Evolutionary conservation across 2,329 filamentous ascomycete genomes (phyloP).

Genomic region (Xylaria sp.): DNA sequence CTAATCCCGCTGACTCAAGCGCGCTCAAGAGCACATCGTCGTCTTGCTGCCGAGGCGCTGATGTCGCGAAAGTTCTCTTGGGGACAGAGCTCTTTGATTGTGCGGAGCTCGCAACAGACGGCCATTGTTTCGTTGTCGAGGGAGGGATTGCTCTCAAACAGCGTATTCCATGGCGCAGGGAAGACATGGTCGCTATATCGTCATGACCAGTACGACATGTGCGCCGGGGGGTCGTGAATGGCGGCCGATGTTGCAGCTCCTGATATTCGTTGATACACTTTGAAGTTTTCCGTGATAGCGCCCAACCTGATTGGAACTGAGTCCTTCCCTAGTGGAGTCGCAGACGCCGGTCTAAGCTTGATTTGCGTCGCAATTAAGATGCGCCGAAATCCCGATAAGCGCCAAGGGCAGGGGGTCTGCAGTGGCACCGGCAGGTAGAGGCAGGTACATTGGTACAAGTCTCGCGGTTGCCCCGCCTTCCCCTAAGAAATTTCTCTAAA

Average conservation of each 20-base stretch:
- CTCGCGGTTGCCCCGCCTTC: conserved; percentile 46
- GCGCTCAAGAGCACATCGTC: conserved; percentile 19
- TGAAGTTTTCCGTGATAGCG: conserved; percentile 31
- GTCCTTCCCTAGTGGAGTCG: conserved; percentile 28
- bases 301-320: conserved; percentile 10
- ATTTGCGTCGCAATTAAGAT: conserved; percentile 44
- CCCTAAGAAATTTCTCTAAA: conserved; percentile 28
- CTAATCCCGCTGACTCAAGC: conserved; percentile 43
- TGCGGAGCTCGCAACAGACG: conserved; percentile 35
- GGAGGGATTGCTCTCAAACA: conserved; percentile 48
- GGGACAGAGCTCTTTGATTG: conserved; percentile 38
- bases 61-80: conserved; percentile 41
- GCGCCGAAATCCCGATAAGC: conserved; percentile 41
- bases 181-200: conserved; percentile 48
- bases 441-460: conserved; percentile 31
- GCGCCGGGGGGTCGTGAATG: conserved; percentile 5
- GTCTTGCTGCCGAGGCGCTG: conserved; percentile 30
- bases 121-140: conserved; percentile 41
- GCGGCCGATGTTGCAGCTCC: conserved; percentile 22
- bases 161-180: conserved; percentile 47
- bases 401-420: neutral
- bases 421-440: neutral
- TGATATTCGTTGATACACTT: conserved; percentile 24
- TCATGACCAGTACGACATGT: conserved; percentile 41
- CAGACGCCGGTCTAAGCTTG: conserved; percentile 1